Percentiles rank a stretch among this genome's conserved stretches.
These are phyloP conservation scores for Euptelea pleiosperma DNA, from an alignment of 164 flowering plant genomes.

Conservation along the genomic window DNA sequence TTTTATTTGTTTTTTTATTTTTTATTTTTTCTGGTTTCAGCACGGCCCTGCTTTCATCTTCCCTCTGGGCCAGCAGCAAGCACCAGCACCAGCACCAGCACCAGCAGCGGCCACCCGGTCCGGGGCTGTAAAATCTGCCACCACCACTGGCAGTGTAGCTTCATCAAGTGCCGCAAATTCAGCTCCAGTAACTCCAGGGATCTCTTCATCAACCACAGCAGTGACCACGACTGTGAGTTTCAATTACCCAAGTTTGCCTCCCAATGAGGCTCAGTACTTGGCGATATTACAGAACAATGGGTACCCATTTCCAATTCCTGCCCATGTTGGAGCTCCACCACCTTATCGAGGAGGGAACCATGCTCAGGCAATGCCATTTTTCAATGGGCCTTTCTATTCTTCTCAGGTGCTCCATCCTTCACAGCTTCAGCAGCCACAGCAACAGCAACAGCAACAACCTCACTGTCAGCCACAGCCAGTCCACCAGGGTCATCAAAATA, in stretches of 20 bases:
- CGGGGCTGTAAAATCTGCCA: conserved; percentile 42
- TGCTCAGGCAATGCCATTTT: conserved; percentile 69
- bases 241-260: conserved; percentile 60
- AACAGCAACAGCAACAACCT: conserved; percentile 28
- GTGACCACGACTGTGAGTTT: conserved; percentile 62
- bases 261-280: conserved; percentile 81
- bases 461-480: conserved; percentile 48
- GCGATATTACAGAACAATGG: conserved; percentile 77
- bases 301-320: conserved; percentile 74
- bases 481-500: conserved; percentile 54
- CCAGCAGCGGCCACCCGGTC: conserved; percentile 37
- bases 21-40: conserved; percentile 31
- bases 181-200: conserved; percentile 25
- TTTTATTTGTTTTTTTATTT: not conserved
- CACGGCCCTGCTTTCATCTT: conserved; percentile 82
- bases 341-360: conserved; percentile 64
- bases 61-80: conserved; percentile 81
- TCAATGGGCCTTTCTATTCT: conserved; percentile 76
- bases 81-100: no score
- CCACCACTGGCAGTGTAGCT: conserved; percentile 24
- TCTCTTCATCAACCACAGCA: conserved; percentile 35
- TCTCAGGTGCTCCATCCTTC: conserved; percentile 92
- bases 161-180: conserved; percentile 38
- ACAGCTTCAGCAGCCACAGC: conserved; percentile 65
- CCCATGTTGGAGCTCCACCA: conserved; percentile 71